Evolutionary conservation across 371 early-diverging fungal genomes (phyloP).

Genomic region (Syncephalis fuscata): DNA sequence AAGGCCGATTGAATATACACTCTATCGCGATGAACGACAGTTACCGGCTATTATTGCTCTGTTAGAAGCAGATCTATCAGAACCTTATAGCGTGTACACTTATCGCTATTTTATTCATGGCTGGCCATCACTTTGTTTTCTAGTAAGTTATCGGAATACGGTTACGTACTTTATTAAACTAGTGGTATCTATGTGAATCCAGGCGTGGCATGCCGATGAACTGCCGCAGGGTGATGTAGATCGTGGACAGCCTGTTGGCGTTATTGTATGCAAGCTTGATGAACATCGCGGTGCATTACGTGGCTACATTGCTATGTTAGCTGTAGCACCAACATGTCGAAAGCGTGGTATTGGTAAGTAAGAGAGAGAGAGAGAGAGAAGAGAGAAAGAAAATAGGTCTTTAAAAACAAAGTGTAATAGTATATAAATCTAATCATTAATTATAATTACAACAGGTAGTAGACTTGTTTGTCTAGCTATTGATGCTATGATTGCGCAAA

Average conservation of each 20-base stretch:
- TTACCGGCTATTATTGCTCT: constrained; percentile 53
- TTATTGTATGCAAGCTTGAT: constrained; percentile 82
- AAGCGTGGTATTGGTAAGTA: constrained; percentile 56
- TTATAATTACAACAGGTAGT: constrained; percentile 22
- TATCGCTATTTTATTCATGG: constrained; percentile 92
- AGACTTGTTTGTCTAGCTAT: constrained; percentile 57
- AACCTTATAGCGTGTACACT: constrained; percentile 92
- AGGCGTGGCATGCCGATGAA: background rate
- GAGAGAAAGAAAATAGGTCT: no score
- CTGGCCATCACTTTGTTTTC: constrained; percentile 72
- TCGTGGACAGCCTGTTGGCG: constrained; percentile 52
- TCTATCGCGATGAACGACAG: constrained; percentile 47
- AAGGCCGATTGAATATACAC: constrained; percentile 24
- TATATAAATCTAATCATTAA: background rate
- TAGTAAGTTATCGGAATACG: no score
- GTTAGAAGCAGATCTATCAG: constrained; percentile 82
- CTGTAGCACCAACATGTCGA: constrained; percentile 60
- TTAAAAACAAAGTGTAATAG: no score
- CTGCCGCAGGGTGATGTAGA: constrained; percentile 14
- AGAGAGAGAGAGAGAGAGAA: background rate
- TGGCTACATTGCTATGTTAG: constrained; percentile 96
- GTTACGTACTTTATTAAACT: no score
- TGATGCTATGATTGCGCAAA: constrained; percentile 46
- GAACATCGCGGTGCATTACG: constrained; percentile 44
- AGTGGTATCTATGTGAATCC: background rate